Base-by-base conservation (phyloP, 768 basidiomycete species). In the Calocera viscosa region DNA sequence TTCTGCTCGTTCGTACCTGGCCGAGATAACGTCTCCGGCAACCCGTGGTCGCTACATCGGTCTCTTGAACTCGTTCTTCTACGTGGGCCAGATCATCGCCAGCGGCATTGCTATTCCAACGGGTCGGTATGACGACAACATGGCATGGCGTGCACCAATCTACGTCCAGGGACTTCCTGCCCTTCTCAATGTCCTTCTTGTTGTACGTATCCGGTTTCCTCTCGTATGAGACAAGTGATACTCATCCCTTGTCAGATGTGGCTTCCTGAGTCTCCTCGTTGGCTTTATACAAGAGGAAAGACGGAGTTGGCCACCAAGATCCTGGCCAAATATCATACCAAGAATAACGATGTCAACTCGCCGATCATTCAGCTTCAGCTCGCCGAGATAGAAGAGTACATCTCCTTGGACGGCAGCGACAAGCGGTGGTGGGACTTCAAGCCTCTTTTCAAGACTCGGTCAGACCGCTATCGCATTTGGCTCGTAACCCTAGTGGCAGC, bases 91-190 rank as follows among this genome's bases (percentile, higher is more conserved):
- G 70, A 83, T 84, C 72, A 73, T 78, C 34, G 83, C 82, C 1
- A 80, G 79, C n/a, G 83, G 82, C 3, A 82, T 84, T 80, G 81
- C 83, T 77, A 80, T 84, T 16, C 74, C 81, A 0, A 82, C 81
- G 22, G 82, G 81, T 10, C 76, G 74, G 66, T 80, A 73, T 68
- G 40, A 71, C 12, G 80, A 71, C 63, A 76, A 82, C 1, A 72
- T 75, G 72, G 78, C 81, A 12, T 84, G 82, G 82, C 75, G 82
- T 49, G 72, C 82, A 14, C 82, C 82, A 17, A 70, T 84, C 33
- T 82, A 81, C 68, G 76, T 84, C 33, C 82, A 84, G 75, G 79
- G 53, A 10, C 53, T 80, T n/a, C 82, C 82, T 1, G 82, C 80
- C 5, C 76, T 75, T 16, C 69, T 83, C 67, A 83, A 83, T 69